Evolutionary conservation across 2,329 filamentous ascomycete genomes (phyloP), one percentile per base, ranked within the genome.

Genomic region (Corinectria fuckeliana): DNA sequence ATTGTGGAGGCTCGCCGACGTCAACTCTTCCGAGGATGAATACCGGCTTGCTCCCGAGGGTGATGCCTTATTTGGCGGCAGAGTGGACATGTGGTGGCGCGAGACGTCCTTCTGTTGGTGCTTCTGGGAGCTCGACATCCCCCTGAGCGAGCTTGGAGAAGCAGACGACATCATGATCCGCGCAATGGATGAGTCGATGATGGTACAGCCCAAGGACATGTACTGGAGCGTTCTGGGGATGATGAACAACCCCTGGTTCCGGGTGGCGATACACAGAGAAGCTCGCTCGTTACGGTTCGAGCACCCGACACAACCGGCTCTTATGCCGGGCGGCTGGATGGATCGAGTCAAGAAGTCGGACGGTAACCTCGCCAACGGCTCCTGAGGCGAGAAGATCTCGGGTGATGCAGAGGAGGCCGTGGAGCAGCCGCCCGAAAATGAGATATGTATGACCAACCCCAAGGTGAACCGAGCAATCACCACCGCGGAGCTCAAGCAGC

Each of bases 231-330:
- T 96, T 2, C 79, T 97, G 36, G 93, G 93, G 0, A 97, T 97
- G 93, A 97, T 97, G 93, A 97, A 97, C 77, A 97, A 97, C 69
- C 91, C 92, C 0, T 97, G 93, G 93, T 97, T 90, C 74, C 84
- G 93, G 5, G 85, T 97, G 1, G 86, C 88, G 2, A 90, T 97
- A 54, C 85, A 87, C 51, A 88, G 88, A 56, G 88, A 93, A 60
- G 82, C 81, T 0, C 59, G 70, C 41, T 76, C 72, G 7, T 76
- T 97, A 39, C 82, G 86, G 5, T 97, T 97, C 66, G 93, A 97
- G 74, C 93, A 97, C 68, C 93, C 93, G 0, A 96, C 92, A 3
- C 90, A 93, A 63, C 91, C 93, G 6, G 88, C 89, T 1, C 75
- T 92, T 34, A 88, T 89, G 64, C 83, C 90, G 0, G 91, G 91